Percentiles rank a stretch among this genome's conserved stretches.
Conservation (phyloP, 2,329 filamentous ascomycete species). For the Pyricularia sp. region DNA sequence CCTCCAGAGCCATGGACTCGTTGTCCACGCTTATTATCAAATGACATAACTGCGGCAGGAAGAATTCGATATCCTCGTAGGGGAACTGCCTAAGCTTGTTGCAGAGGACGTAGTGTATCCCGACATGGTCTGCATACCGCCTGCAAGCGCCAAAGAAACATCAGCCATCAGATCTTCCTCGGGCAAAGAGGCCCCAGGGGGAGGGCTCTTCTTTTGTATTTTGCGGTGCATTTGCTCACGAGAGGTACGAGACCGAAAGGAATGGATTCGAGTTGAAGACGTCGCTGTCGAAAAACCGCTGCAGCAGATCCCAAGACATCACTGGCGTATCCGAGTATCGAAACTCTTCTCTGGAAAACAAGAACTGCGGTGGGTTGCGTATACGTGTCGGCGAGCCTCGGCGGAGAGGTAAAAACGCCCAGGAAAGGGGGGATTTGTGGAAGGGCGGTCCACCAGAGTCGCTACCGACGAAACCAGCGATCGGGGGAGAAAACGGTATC, state of each 20-base stretch:
- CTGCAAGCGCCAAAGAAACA: slow-evolving; percentile 30
- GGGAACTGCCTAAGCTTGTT: slow-evolving; percentile 82
- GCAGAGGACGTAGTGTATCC: slow-evolving; percentile 83
- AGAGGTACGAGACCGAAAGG: slow-evolving; percentile 79
- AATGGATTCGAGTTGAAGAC: slow-evolving; percentile 89
- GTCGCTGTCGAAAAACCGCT: slow-evolving; percentile 87
- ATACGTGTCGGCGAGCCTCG: neutral
- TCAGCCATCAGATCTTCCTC: neutral
- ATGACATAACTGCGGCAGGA: slow-evolving; percentile 80
- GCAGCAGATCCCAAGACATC: slow-evolving; percentile 80
- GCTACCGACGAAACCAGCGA: neutral
- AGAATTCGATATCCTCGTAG: slow-evolving; percentile 90
- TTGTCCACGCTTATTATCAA: slow-evolving; percentile 82
- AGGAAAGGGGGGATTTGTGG: neutral
- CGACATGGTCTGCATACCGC: slow-evolving; percentile 81
- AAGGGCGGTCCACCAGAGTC: neutral
- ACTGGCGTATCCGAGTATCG: neutral
- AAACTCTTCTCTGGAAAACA: neutral
- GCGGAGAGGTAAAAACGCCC: neutral
- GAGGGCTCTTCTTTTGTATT: too few species aligned
- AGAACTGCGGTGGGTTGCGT: neutral
- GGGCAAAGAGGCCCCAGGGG: neutral
- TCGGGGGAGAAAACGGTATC: neutral
- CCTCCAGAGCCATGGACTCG: slow-evolving; percentile 84
- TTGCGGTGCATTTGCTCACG: slow-evolving; percentile 39